phyloP scores from a whole-genome alignment of 2,329 filamentous ascomycete genomes.

The Cucurbitaria berberidis region DNA sequence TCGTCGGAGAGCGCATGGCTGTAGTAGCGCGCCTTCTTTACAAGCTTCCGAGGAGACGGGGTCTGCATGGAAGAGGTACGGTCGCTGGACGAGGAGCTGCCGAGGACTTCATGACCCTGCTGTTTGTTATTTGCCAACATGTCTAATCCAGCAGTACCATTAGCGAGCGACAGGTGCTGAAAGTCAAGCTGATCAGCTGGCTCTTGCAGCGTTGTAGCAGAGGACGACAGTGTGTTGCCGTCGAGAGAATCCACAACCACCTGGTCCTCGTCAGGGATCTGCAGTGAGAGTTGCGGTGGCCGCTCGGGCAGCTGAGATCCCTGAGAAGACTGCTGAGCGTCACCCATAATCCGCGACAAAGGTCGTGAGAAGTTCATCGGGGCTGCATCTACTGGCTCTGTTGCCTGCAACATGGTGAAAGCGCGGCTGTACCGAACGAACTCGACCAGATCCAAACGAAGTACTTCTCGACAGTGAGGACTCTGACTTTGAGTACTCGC shows the following conservation, averaged over 20 bases:
- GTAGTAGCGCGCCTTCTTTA: conserved; percentile 29
- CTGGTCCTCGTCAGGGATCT: not conserved
- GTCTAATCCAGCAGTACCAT: not conserved
- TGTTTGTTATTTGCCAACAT: not conserved
- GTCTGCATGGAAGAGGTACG: not conserved
- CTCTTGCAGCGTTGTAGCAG: not conserved
- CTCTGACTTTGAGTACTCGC: not conserved
- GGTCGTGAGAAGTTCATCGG: not conserved
- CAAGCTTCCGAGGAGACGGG: not conserved
- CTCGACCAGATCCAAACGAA: not conserved
- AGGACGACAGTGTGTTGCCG: not conserved
- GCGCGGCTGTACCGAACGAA: not conserved
- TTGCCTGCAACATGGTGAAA: not conserved
- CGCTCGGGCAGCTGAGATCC: not conserved
- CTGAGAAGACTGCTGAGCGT: not conserved
- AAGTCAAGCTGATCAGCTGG: not conserved
- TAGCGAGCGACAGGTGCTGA: not conserved
- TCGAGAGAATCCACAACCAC: not conserved
- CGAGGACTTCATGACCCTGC: not conserved
- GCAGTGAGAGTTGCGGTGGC: not conserved
- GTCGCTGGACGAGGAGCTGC: not conserved
- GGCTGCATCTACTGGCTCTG: not conserved
- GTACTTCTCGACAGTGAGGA: not conserved
- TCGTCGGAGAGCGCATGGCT: conserved; percentile 17
- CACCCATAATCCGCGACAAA: not conserved